Base-by-base conservation (phyloP, 129 eudicot genomes). In the Apium graveolens region DNA sequence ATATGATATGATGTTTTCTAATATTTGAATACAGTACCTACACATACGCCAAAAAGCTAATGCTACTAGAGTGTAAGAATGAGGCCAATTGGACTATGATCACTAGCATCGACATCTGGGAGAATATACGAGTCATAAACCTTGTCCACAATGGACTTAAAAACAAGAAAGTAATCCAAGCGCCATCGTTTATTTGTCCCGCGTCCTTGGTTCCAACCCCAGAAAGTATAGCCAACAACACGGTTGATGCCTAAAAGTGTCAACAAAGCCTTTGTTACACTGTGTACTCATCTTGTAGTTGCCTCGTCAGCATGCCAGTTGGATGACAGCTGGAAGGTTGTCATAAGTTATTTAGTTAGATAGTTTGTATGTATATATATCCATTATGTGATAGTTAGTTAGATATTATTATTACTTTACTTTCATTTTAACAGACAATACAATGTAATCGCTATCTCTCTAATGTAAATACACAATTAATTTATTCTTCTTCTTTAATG, bases 121-220 rank as follows among this genome's bases (percentile, higher is more conserved):
- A 53, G 62, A 7, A 53, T 21, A 6, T 20, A 53, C 62, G 27
- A 53, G 62, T 53, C 62, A 5, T 51, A 51, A 51, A 51, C 62
- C 62, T 51, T 51, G 62, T 51, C 62, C 10, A 51, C 26, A 21
- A 51, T 51, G 62, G 62, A 51, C 62, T 18, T 21, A 0, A 26
- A 51, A 51, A 51, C 26, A 51, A 51, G 62, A 3, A 51, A 51
- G 3, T 51, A 51, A 51, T 51, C 62, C 11, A 51, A 20, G 62
- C 62, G 26, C 98, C 98, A 94, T 75, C 99, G 97, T 95, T 70
- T 95, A 83, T 95, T 95, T 32, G 90, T 86, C 85, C 90, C 89
- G 76, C 99, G 89, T 29, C 96, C 98, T 78, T 93, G 92, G 68
- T 95, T 97, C 79, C 99, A 95, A 49, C 99, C 99, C 99, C 99